Evolutionary conservation across 2,329 filamentous ascomycete genomes (phyloP), one percentile per base, ranked within the genome.

Genomic region (Simplicillium sp.): DNA sequence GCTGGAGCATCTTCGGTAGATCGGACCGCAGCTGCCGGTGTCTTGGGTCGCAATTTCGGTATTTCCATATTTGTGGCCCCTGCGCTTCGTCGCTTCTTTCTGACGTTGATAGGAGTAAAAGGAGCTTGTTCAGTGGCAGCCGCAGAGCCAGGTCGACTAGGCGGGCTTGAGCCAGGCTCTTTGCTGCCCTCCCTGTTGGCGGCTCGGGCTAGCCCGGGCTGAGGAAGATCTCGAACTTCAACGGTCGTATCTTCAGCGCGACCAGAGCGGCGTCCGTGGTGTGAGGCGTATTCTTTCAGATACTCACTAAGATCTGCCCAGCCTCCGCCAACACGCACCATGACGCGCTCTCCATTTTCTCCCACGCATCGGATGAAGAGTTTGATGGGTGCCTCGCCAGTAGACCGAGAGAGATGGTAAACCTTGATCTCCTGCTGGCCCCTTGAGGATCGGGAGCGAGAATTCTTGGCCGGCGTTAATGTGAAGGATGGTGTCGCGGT

Each of bases 251-350:
- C 68, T 11, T 57, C 57, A 25, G 56, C 54, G 40, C 61, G 61
- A 44, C 65, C 59, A 39, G 75, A 75, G 34, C 77, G 80, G n/a
- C 86, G 81, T 34, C 86, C 85, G 57, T 98, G 92, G 56, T 98
- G 92, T 44, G 81, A 80, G 7, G 88, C 89, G 54, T 96, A 98
- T 59, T 95, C 87, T 51, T 88, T 84, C 34, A 98, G 71, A 55
- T 96, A 98, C 60, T 97, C 92, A 31, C 85, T 90, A 15, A 98
- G 69, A 60, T 98, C 92, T 12, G 89, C 88, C 92, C 92, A 98
- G n/a, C 92, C 92, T 44, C 92, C 92, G 11, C 92, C 92, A 11
- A 98, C 90, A 29, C 92, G 84, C 7, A 98, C 92, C 92, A 98
- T 97, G 46, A 97, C 88, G 39, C 92, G 80, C 60, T 97, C 88